phyloP scores from a whole-genome alignment of 2,329 filamentous ascomycete genomes.

The Colletotrichum limetticola region DNA sequence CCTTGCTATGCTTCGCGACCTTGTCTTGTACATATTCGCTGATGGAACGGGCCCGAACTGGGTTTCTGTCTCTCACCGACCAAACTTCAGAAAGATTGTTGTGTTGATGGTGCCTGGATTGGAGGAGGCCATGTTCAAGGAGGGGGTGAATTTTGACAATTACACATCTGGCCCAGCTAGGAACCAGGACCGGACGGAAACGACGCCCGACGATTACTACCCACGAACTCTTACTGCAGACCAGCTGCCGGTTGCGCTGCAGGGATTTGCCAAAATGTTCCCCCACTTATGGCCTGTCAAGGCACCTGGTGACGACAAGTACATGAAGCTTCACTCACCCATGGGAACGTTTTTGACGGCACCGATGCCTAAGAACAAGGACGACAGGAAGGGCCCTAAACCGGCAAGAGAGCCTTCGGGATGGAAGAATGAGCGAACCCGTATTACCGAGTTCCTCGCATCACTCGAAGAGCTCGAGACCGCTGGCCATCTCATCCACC shows the following conservation, averaged over 20 bases:
- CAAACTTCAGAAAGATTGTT: slow-evolving; percentile 81
- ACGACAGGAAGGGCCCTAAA: slow-evolving; percentile 66
- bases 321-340: slow-evolving; percentile 86
- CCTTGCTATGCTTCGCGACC: slow-evolving; percentile 69
- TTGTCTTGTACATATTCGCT: slow-evolving; percentile 74
- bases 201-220: slow-evolving; percentile 69
- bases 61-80: slow-evolving; percentile 71
- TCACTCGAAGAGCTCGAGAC: slow-evolving; percentile 79
- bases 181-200: slow-evolving; percentile 43
- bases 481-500: slow-evolving; percentile 87
- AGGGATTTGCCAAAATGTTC: slow-evolving; percentile 84
- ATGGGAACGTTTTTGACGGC: slow-evolving; percentile 85
- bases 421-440: slow-evolving; percentile 80
- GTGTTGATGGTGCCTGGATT: slow-evolving; percentile 92
- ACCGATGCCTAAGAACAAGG: slow-evolving; percentile 73
- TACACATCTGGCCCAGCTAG: slow-evolving; percentile 48
- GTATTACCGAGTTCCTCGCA: slow-evolving; percentile 83
- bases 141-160: slow-evolving; percentile 59
- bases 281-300: slow-evolving; percentile 89
- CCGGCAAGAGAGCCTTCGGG: slow-evolving; percentile 71
- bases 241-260: slow-evolving; percentile 63
- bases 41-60: slow-evolving; percentile 74
- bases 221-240: slow-evolving; percentile 64
- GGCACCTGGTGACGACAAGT: slow-evolving; percentile 86
- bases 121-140: slow-evolving; percentile 89